These are phyloP conservation scores for Artomyces pyxidatus DNA, from an alignment of 768 basidiomycete genomes.

Conservation along the genomic window DNA sequence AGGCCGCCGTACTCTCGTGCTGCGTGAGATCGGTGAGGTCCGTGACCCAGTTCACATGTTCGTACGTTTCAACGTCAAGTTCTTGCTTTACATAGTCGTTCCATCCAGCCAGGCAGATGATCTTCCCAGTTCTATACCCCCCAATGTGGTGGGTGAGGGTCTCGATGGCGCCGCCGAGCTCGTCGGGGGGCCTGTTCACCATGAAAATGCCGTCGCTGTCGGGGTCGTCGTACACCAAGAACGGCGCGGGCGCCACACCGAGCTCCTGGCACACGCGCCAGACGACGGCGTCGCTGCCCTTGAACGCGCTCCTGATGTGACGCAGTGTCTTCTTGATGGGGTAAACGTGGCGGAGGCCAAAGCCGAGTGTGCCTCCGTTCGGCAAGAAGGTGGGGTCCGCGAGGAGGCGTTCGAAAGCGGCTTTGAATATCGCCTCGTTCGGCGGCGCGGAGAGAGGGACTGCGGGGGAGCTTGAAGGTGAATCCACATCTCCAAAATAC, in stretches of 20 bases:
- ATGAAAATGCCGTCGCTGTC: not conserved
- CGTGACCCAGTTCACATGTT: not conserved
- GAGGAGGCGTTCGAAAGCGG: not conserved
- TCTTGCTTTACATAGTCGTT: not conserved
- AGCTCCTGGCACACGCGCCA: conserved; percentile 16
- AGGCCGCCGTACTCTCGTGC: conserved; percentile 1
- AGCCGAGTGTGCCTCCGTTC: conserved; percentile 27
- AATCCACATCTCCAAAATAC: conserved; percentile 15
- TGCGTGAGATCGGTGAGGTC: not conserved
- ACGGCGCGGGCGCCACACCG: not conserved
- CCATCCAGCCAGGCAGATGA: not conserved
- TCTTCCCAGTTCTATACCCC: not conserved
- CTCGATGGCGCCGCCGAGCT: not conserved
- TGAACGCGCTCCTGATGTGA: conserved; percentile 1
- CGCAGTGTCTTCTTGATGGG: conserved; percentile 16
- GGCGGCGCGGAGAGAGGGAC: no score
- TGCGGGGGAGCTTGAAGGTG: not conserved
- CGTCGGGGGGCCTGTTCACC: not conserved
- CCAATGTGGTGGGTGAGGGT: not conserved
- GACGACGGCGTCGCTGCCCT: conserved; percentile 20
- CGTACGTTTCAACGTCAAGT: not conserved
- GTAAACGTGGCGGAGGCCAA: conserved; percentile 29
- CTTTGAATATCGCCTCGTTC: not conserved
- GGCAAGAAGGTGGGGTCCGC: conserved; percentile 22
- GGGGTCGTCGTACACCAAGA: not conserved